Percentiles rank a stretch among this genome's conserved stretches.
Evolutionary conservation across 208 protist genomes (phyloP).

Genomic region (Kentomonas sorsogonicus): DNA sequence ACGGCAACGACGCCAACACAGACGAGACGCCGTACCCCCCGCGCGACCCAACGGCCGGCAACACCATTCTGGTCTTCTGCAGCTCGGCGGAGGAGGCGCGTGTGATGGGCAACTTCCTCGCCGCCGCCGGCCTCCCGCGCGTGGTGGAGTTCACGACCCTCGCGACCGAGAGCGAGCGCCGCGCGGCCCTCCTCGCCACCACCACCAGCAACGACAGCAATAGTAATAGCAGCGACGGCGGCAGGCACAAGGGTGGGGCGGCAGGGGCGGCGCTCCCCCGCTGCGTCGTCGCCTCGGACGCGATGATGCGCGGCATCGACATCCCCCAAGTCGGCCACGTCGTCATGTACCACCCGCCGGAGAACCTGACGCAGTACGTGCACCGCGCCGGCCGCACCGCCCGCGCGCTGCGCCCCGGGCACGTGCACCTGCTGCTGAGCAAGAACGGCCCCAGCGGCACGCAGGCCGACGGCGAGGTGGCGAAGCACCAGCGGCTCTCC

Average conservation of each 20-base stretch:
- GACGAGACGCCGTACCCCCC: slow-evolving; percentile 29
- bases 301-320: slow-evolving; percentile 89
- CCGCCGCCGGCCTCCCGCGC: slow-evolving; percentile 47
- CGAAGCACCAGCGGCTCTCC: slow-evolving; percentile 50
- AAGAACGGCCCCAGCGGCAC: slow-evolving; percentile 60
- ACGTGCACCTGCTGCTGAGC: slow-evolving; percentile 74
- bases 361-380: slow-evolving; percentile 93
- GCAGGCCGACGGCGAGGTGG: slow-evolving; percentile 69
- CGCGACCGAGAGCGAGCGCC: slow-evolving; percentile 62
- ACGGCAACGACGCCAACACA: slow-evolving; percentile 4
- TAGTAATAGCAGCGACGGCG: not conserved
- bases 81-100: slow-evolving; percentile 83
- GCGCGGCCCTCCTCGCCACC: slow-evolving; percentile 50
- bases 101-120: slow-evolving; percentile 83
- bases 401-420: slow-evolving; percentile 83
- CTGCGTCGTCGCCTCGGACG: slow-evolving; percentile 81
- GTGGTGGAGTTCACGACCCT: slow-evolving; percentile 85
- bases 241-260: not conserved
- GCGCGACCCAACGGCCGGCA: slow-evolving; percentile 28
- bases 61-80: slow-evolving; percentile 77
- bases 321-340: slow-evolving; percentile 81
- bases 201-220: not conserved
- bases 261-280: slow-evolving; percentile 6
- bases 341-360: slow-evolving; percentile 87
- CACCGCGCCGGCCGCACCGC: slow-evolving; percentile 95